phyloP scores from a whole-genome alignment of 2,329 filamentous ascomycete species.

The Helicocarpus griseus region DNA sequence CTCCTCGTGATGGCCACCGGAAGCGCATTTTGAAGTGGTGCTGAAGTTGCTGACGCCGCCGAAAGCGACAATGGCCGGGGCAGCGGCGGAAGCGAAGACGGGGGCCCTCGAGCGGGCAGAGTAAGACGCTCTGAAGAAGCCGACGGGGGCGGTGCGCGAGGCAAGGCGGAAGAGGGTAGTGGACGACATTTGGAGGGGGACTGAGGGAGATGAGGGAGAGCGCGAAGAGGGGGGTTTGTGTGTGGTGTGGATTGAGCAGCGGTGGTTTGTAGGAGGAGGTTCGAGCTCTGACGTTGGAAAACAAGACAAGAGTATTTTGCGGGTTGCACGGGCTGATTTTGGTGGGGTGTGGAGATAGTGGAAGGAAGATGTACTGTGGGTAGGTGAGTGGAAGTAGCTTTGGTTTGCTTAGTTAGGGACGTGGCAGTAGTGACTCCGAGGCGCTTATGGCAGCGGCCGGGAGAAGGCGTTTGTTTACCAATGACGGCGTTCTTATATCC shows the following conservation, averaged over 20 bases:
- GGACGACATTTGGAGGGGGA: conserved; percentile 49
- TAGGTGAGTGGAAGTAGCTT: too few relatives aligned
- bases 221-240: conserved; percentile 6
- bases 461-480: too few relatives aligned
- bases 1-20: conserved; percentile 59
- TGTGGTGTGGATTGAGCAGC: conserved; percentile 7
- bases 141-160: conserved; percentile 52
- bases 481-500: too few relatives aligned
- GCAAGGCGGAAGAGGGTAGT: conserved; percentile 60
- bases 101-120: conserved; percentile 49
- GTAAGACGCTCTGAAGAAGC: conserved; percentile 56
- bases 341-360: too few relatives aligned
- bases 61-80: conserved; percentile 43
- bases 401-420: too few relatives aligned
- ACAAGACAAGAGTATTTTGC: too few relatives aligned
- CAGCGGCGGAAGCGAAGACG: conserved; percentile 42
- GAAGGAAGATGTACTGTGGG: too few relatives aligned
- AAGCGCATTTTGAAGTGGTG: conserved; percentile 46
- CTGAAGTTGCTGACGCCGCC: conserved; percentile 55
- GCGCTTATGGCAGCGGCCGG: too few relatives aligned
- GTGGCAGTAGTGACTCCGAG: too few relatives aligned
- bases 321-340: too few relatives aligned
- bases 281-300: too few relatives aligned
- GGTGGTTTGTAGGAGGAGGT: neutral
- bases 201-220: neutral